Percentiles rank a stretch among this genome's conserved stretches.
These are phyloP conservation scores for Beauveria scarabaeidicola DNA, from an alignment of 2,329 filamentous ascomycete species.

Conservation along the genomic window DNA sequence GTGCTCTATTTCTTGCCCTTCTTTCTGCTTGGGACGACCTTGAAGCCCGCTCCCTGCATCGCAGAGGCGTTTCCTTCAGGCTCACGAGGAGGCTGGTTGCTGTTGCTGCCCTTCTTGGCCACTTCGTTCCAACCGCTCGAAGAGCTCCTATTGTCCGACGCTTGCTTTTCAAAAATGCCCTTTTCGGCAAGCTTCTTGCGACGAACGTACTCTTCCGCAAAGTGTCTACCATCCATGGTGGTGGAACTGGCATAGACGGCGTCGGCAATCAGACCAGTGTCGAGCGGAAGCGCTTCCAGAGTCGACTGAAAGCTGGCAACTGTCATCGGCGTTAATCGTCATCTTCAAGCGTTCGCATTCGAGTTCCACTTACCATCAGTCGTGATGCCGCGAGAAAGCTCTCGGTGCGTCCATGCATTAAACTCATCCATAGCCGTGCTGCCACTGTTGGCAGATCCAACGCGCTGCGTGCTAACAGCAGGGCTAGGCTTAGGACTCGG, in stretches of 20 bases:
- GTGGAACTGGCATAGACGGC: constrained; percentile 79
- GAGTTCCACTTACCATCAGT: constrained; percentile 40
- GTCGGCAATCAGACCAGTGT: constrained; percentile 77
- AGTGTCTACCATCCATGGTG: constrained; percentile 86
- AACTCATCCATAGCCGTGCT: constrained; percentile 75
- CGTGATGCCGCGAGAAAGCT: constrained; percentile 65
- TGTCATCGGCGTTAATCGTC: constrained; percentile 24
- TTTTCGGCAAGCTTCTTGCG: constrained; percentile 90
- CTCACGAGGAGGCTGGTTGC: constrained; percentile 29
- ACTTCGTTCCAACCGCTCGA: constrained; percentile 88
- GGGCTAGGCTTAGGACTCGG: constrained; percentile 39
- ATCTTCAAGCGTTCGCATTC: background rate
- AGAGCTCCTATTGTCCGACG: constrained; percentile 43
- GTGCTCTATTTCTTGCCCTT: constrained; percentile 65
- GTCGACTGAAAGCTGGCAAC: constrained; percentile 74
- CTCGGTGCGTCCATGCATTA: constrained; percentile 79
- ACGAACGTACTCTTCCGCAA: constrained; percentile 88
- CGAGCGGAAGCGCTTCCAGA: constrained; percentile 66
- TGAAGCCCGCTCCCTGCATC: constrained; percentile 58
- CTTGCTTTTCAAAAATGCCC: constrained; percentile 72
- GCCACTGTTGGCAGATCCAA: constrained; percentile 27
- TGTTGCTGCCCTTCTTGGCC: constrained; percentile 73
- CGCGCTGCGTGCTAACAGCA: constrained; percentile 13
- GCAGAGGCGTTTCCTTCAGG: constrained; percentile 25
- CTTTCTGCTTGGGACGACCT: constrained; percentile 87